Percentiles rank a stretch among this genome's conserved stretches.
phyloP scores from a whole-genome alignment of 352 stramenopile genomes.

The Pythium plurisporium region DNA sequence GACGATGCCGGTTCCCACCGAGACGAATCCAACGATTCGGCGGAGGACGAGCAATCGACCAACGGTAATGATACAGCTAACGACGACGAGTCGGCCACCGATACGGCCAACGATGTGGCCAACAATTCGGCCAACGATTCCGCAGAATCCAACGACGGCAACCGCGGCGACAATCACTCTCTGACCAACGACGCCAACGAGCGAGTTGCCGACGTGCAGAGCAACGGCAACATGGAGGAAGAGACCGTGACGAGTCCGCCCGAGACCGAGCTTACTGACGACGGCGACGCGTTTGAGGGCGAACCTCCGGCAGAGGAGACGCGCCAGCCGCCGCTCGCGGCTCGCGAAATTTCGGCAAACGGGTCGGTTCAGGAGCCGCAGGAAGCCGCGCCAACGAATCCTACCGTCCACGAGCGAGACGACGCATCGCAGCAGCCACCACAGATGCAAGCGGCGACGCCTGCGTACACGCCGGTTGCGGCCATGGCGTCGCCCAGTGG shows the following conservation, averaged over 20 bases:
- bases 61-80: not conserved
- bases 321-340: too few relatives aligned
- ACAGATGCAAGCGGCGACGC: not conserved
- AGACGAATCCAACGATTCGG: conserved; percentile 1
- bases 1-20: conserved; percentile 5
- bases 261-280: too few relatives aligned
- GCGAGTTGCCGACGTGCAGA: conserved; percentile 8
- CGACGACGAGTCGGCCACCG: conserved; percentile 1
- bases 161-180: not conserved
- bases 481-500: not conserved
- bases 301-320: too few relatives aligned
- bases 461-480: not conserved
- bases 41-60: not conserved
- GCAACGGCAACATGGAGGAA: not conserved
- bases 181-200: not conserved
- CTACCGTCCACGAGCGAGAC: not conserved
- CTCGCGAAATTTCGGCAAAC: too few relatives aligned
- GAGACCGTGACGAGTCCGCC: not conserved
- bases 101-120: not conserved
- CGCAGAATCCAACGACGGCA: conserved; percentile 3
- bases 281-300: too few relatives aligned
- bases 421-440: not conserved
- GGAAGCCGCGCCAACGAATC: not conserved
- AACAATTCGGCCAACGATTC: not conserved
- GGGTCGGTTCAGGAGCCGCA: too few relatives aligned